Evolutionary conservation across 2,329 filamentous ascomycete species (phyloP).

Genomic region (Dactylellina sp.): DNA sequence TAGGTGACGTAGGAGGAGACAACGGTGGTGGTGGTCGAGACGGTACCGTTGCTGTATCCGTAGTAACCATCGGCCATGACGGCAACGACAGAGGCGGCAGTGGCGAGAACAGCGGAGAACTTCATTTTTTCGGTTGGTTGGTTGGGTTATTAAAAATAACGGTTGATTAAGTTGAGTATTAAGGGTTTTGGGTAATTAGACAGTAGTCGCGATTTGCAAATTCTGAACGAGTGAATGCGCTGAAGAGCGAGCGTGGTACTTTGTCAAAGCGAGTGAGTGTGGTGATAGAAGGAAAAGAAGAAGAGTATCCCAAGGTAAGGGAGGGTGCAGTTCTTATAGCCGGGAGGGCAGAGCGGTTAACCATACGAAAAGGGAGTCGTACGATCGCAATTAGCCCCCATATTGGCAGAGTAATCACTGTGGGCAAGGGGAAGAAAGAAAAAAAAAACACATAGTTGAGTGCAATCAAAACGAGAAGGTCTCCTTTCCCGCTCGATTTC

Average conservation of each 20-base stretch:
- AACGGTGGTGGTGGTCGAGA: slow-evolving; percentile 50
- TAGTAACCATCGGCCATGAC: slow-evolving; percentile 34
- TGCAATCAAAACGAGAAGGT: slow-evolving; percentile 56
- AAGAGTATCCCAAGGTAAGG: slow-evolving; percentile 46
- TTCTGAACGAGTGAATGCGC: slow-evolving; percentile 57
- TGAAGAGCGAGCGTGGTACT: slow-evolving; percentile 57
- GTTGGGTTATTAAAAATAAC: slow-evolving; percentile 54
- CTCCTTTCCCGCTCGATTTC: slow-evolving; percentile 52
- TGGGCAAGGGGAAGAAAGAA: slow-evolving; percentile 25
- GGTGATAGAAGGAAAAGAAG: slow-evolving; percentile 52
- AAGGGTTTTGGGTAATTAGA: slow-evolving; percentile 39
- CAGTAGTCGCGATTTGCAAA: slow-evolving; percentile 55
- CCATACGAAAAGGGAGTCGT: slow-evolving; percentile 34
- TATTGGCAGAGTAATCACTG: slow-evolving; percentile 1
- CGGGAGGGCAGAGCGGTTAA: slow-evolving; percentile 34
- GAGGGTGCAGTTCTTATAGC: slow-evolving; percentile 56
- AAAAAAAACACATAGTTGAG: slow-evolving; percentile 37
- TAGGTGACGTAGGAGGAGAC: slow-evolving; percentile 51
- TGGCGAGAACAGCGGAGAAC: slow-evolving; percentile 54
- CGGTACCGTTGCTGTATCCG: slow-evolving; percentile 33
- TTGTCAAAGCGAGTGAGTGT: slow-evolving; percentile 57
- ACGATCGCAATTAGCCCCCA: slow-evolving; percentile 40
- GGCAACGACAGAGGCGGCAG: slow-evolving; percentile 39
- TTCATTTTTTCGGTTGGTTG: slow-evolving; percentile 55
- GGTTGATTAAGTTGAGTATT: slow-evolving; percentile 44